Percentiles rank a stretch among this genome's conserved stretches.
Evolutionary conservation across 208 protist genomes (phyloP).

Genomic region (Blastocrithidia nonstop): DNA sequence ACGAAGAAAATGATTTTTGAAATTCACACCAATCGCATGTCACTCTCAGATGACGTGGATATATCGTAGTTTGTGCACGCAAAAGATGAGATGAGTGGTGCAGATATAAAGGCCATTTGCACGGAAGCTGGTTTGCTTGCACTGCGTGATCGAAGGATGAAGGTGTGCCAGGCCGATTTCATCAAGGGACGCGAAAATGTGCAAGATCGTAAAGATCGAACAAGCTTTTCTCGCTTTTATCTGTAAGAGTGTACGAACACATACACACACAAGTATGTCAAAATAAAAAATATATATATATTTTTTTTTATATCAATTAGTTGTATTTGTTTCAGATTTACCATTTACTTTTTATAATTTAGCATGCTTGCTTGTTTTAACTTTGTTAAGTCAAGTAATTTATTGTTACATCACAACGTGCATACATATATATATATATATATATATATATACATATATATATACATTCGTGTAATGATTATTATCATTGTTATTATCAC

Average conservation of each 20-base stretch:
- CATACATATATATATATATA: slow-evolving; percentile 2
- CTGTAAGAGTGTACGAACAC: slow-evolving; percentile 34
- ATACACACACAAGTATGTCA: slow-evolving; percentile 2
- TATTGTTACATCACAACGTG: not conserved
- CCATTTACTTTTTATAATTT: slow-evolving; percentile 3
- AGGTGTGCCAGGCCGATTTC: slow-evolving; percentile 98
- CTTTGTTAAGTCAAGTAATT: slow-evolving; percentile 1
- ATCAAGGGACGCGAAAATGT: slow-evolving; percentile 99
- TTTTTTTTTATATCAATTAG: not conserved
- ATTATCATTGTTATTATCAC: not conserved
- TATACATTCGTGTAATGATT: slow-evolving; percentile 1
- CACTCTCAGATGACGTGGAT: slow-evolving; percentile 96
- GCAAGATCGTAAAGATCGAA: slow-evolving; percentile 98
- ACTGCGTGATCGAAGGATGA: slow-evolving; percentile 98
- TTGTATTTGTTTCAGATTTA: not conserved
- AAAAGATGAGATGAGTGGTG: slow-evolving; percentile 99
- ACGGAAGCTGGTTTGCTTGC: slow-evolving; percentile 99
- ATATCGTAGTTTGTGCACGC: slow-evolving; percentile 98
- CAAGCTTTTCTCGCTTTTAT: slow-evolving; percentile 95
- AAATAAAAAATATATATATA: slow-evolving; percentile 4
- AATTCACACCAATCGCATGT: slow-evolving; percentile 99
- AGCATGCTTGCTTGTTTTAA: slow-evolving; percentile 1
- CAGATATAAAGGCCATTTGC: slow-evolving; percentile 99
- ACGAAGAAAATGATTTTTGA: slow-evolving; percentile 99
- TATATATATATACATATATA: slow-evolving; percentile 1